phyloP scores from a whole-genome alignment of 2,329 filamentous ascomycete genomes.

The Xylariaceae sp. region DNA sequence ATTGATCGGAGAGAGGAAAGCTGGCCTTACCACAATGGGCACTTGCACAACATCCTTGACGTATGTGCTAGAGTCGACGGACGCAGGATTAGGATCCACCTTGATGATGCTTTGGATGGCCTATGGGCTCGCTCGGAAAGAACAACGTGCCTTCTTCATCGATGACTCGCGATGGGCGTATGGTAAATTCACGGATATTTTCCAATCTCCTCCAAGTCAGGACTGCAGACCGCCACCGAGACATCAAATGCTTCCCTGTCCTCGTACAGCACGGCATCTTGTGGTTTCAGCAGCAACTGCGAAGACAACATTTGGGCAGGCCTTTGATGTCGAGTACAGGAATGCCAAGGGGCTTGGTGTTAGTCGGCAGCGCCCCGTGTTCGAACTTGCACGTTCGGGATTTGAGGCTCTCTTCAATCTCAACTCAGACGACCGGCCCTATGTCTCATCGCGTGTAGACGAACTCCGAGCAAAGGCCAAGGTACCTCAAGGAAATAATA shows the following conservation, averaged over 20 bases:
- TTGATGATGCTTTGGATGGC: slow-evolving; percentile 81
- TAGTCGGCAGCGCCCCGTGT: slow-evolving; percentile 59
- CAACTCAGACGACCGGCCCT: slow-evolving; percentile 60
- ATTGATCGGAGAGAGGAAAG: slow-evolving; percentile 48
- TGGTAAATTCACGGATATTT: slow-evolving; percentile 71
- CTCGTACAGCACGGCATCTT: slow-evolving; percentile 71
- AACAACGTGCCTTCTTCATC: slow-evolving; percentile 76
- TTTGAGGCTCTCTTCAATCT: slow-evolving; percentile 75
- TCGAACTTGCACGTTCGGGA: slow-evolving; percentile 64
- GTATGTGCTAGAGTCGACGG: slow-evolving; percentile 69
- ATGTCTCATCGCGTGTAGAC: slow-evolving; percentile 58
- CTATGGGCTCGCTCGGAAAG: slow-evolving; percentile 73
- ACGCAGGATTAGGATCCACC: slow-evolving; percentile 74
- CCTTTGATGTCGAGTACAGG: slow-evolving; percentile 53
- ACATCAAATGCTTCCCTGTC: slow-evolving; percentile 76
- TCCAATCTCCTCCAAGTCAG: slow-evolving; percentile 63
- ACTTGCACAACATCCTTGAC: slow-evolving; percentile 72
- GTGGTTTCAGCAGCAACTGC: slow-evolving; percentile 70
- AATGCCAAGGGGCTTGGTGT: slow-evolving; percentile 47
- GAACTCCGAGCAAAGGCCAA: slow-evolving; percentile 51
- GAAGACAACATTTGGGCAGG: slow-evolving; percentile 59
- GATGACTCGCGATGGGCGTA: slow-evolving; percentile 84
- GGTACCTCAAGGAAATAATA: slow-evolving; percentile 42
- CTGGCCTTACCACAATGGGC: slow-evolving; percentile 45
- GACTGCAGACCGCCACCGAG: slow-evolving; percentile 69